phyloP scores from a whole-genome alignment of 2,329 filamentous ascomycete genomes.

The Ascochyta koolunga region DNA sequence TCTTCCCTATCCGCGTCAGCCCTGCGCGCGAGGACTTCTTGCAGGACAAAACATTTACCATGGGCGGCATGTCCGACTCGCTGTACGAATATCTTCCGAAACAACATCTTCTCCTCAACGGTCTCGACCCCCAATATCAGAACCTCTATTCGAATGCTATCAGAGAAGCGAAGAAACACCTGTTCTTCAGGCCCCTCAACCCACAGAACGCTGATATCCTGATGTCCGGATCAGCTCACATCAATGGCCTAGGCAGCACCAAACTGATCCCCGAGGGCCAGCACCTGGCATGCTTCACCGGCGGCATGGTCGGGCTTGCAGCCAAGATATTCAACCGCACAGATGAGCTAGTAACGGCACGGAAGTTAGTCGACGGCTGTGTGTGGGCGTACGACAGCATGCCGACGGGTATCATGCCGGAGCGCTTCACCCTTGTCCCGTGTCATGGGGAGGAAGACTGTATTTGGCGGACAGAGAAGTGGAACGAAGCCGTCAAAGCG shows the following conservation, averaged over 20 bases:
- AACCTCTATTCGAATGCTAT: constrained; percentile 73
- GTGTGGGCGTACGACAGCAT: constrained; percentile 61
- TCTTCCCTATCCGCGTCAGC: constrained; percentile 47
- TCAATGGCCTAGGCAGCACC: constrained; percentile 52
- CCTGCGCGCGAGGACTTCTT: constrained; percentile 38
- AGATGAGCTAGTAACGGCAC: constrained; percentile 56
- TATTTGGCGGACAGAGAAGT: constrained; percentile 51
- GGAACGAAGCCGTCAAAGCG: constrained; percentile 49
- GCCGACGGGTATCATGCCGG: constrained; percentile 61
- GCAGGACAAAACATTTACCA: constrained; percentile 51
- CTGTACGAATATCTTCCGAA: constrained; percentile 66
- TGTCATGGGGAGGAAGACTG: constrained; percentile 52
- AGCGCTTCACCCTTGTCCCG: constrained; percentile 51
- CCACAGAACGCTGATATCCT: constrained; percentile 71
- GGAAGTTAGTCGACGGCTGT: constrained; percentile 61
- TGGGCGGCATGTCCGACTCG: constrained; percentile 63
- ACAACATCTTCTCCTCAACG: constrained; percentile 77
- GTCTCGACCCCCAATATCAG: constrained; percentile 72
- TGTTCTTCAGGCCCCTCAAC: constrained; percentile 80
- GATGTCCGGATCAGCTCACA: constrained; percentile 65
- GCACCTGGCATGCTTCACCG: constrained; percentile 61
- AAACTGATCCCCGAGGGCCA: constrained; percentile 53
- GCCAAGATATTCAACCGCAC: constrained; percentile 59
- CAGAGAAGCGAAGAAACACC: constrained; percentile 71
- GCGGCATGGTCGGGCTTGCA: constrained; percentile 62